phyloP scores from a whole-genome alignment of 495 filamentous ascomycete species.

The Aspergillus cavernicola region DNA sequence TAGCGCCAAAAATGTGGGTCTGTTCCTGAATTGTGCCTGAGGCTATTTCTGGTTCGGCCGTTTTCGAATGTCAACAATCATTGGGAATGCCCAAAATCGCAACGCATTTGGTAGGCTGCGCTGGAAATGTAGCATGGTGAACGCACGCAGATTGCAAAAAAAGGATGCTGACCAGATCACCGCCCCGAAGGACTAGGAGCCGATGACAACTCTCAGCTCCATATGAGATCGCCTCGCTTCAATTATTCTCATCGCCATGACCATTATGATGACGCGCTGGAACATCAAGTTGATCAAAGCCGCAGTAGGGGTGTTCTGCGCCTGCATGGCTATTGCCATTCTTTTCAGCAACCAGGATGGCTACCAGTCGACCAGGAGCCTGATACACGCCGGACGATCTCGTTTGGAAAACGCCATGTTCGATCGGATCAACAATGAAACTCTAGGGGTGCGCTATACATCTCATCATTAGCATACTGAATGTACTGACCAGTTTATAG shows the following conservation, averaged over 20 bases:
- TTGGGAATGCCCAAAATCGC: neutral
- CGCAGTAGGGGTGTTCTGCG: conserved; percentile 6
- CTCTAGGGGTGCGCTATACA: conserved; percentile 23
- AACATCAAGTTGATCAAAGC: conserved; percentile 14
- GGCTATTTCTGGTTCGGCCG: neutral
- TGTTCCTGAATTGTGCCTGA: conserved; percentile 1
- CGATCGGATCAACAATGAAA: conserved; percentile 26
- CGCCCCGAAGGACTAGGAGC: neutral
- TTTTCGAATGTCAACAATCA: neutral
- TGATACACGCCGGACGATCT: conserved; percentile 14
- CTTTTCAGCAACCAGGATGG: conserved; percentile 13
- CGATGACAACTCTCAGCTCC: neutral
- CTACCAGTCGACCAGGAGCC: conserved; percentile 12
- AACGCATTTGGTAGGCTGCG: neutral
- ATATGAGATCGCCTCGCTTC: neutral
- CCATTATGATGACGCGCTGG: conserved; percentile 9
- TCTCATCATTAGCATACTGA: neutral
- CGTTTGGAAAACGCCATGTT: conserved; percentile 17
- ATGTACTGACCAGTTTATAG: conserved; percentile 9
- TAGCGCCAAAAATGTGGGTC: neutral
- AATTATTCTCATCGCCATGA: neutral
- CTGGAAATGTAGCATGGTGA: neutral
- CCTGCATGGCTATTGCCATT: conserved; percentile 5
- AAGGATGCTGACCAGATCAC: neutral
- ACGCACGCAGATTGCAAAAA: neutral